These are phyloP conservation scores for Aurinia saxatilis DNA, from an alignment of 345 rosid genomes.

Conservation along the genomic window DNA sequence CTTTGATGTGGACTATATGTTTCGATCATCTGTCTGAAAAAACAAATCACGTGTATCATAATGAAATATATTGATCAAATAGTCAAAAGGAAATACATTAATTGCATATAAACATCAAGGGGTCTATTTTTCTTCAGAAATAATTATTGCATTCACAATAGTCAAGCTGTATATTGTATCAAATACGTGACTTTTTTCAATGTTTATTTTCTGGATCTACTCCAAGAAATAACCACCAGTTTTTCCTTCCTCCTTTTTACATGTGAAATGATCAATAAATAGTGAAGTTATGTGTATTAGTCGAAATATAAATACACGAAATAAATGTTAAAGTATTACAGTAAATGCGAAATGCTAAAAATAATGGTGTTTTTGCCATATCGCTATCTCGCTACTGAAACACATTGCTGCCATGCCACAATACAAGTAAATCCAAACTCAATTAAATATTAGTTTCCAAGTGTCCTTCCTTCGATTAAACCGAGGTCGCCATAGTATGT, in stretches of 20 bases:
- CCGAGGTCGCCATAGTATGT: constrained; percentile 26
- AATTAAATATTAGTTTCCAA: constrained; percentile 4
- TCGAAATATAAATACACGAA: too few species aligned
- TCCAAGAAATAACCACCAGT: too few species aligned
- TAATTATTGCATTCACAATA: background rate
- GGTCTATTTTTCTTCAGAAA: background rate
- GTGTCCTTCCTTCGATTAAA: constrained; percentile 30
- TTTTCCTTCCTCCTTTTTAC: too few species aligned
- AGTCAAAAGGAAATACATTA: background rate
- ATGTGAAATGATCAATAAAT: too few species aligned
- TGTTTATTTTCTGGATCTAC: too few species aligned
- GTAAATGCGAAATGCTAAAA: background rate
- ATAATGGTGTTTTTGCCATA: constrained; percentile 11
- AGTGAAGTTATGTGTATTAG: too few species aligned
- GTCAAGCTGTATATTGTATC: background rate
- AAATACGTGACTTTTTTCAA: constrained; percentile 2
- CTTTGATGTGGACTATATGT: background rate
- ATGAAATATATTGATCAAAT: background rate
- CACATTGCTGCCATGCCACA: constrained; percentile 17
- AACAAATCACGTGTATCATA: constrained; percentile 19
- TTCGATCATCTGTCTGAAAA: background rate
- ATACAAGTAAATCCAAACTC: background rate
- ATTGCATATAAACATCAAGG: background rate
- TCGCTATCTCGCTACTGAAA: constrained; percentile 8
- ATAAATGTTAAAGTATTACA: too few species aligned